phyloP scores from a whole-genome alignment of 208 protist genomes.

The Trypanosoma caninum region DNA sequence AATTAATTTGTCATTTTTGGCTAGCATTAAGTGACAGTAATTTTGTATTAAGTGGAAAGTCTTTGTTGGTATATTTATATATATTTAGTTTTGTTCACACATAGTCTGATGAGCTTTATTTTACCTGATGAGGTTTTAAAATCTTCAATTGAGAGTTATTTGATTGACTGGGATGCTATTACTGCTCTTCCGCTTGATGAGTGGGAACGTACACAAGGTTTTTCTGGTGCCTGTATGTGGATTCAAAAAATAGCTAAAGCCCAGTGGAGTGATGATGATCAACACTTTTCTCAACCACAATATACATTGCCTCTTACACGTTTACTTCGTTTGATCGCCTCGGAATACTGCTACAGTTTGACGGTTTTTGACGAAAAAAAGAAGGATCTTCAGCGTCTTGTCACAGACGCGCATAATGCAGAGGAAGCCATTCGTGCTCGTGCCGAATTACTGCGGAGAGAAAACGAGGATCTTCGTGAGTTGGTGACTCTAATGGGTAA shows the following conservation, averaged over 20 bases:
- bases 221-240: conserved; percentile 60
- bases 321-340: conserved; percentile 57
- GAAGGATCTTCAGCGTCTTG: conserved; percentile 32
- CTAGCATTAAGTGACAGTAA: too few species aligned
- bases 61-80: too few species aligned
- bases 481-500: neutral
- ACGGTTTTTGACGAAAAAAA: conserved; percentile 30
- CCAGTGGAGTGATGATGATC: conserved; percentile 45
- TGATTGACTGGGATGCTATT: conserved; percentile 23
- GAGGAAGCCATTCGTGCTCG: conserved; percentile 15
- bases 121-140: neutral
- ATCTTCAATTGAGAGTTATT: neutral
- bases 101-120: neutral
- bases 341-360: conserved; percentile 37
- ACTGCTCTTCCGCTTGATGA: conserved; percentile 58
- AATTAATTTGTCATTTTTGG: too few species aligned
- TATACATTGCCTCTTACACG: conserved; percentile 46
- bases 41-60: too few species aligned
- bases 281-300: conserved; percentile 57
- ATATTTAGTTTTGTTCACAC: neutral
- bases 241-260: conserved; percentile 51
- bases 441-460: conserved; percentile 13
- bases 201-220: conserved; percentile 43
- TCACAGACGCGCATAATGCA: neutral
- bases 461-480: conserved; percentile 14